Evolutionary conservation across 345 rosid genomes (phyloP).

Genomic region (Lepidium didymum): DNA sequence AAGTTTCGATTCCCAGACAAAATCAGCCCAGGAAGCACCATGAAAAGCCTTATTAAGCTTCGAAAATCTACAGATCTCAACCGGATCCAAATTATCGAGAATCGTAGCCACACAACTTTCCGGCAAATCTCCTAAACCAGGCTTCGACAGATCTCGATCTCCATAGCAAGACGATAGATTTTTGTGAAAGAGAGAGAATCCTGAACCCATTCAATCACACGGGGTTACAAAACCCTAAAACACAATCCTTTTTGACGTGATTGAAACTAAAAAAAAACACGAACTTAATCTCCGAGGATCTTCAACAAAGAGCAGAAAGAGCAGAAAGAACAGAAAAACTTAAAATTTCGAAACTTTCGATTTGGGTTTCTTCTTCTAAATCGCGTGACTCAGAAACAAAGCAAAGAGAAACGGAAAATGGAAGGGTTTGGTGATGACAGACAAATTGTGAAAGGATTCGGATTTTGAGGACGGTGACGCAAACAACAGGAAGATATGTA

Average conservation of each 20-base stretch:
- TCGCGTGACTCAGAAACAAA: constrained; percentile 4
- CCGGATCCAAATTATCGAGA: constrained; percentile 61
- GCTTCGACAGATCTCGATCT: constrained; percentile 16
- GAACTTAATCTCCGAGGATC: background rate
- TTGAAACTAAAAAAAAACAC: background rate
- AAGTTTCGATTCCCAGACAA: constrained; percentile 89
- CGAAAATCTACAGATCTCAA: constrained; percentile 73
- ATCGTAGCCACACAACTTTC: constrained; percentile 76
- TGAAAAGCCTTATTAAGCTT: constrained; percentile 69
- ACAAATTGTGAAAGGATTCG: background rate
- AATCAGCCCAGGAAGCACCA: constrained; percentile 93
- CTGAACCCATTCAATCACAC: constrained; percentile 58
- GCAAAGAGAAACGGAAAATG: background rate
- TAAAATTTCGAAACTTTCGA: constrained; percentile 7
- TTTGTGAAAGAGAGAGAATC: constrained; percentile 35
- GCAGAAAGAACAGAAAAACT: background rate
- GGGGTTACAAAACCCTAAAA: background rate
- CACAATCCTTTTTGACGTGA: background rate
- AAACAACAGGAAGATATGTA: background rate
- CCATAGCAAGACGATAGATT: constrained; percentile 9
- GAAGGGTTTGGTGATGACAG: constrained; percentile 27
- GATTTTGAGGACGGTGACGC: constrained; percentile 15
- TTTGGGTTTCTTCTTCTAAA: constrained; percentile 7
- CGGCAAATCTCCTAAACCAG: constrained; percentile 70
- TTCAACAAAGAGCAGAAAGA: background rate